These are phyloP conservation scores for Dipteronia dyeriana DNA, from an alignment of 345 rosid genomes.

Conservation along the genomic window DNA sequence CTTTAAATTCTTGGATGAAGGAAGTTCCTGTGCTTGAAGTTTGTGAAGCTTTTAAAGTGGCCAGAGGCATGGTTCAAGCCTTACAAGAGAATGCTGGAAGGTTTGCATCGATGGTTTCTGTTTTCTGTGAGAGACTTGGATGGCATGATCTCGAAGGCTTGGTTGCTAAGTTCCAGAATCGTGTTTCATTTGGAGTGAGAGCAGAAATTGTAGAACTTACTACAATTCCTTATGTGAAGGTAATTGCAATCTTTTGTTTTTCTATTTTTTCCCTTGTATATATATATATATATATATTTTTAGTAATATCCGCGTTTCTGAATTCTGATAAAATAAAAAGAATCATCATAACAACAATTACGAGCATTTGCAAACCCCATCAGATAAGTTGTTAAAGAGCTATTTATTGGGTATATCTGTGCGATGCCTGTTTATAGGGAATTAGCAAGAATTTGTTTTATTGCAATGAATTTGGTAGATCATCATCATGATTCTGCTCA, in stretches of 20 bases:
- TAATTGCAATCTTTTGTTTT: slow-evolving; percentile 18
- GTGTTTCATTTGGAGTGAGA: slow-evolving; percentile 96
- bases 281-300: too few species aligned
- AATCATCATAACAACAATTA: not conserved
- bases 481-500: slow-evolving; percentile 3
- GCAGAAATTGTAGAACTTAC: slow-evolving; percentile 99
- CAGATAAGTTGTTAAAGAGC: not conserved
- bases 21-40: slow-evolving; percentile 89
- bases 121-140: slow-evolving; percentile 94
- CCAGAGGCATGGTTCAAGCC: slow-evolving; percentile 96
- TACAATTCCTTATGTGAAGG: slow-evolving; percentile 90
- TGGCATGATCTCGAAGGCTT: slow-evolving; percentile 97
- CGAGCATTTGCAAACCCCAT: not conserved
- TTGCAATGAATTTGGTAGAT: not conserved
- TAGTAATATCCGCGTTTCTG: not conserved
- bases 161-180: slow-evolving; percentile 91
- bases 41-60: slow-evolving; percentile 91
- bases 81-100: slow-evolving; percentile 98
- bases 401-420: not conserved
- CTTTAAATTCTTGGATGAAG: slow-evolving; percentile 48
- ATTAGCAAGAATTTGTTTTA: not conserved
- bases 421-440: not conserved
- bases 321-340: not conserved
- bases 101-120: slow-evolving; percentile 95
- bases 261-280: not conserved